Base-by-base conservation (phyloP, 352 stramenopile species). In the Phytophthora ohioensis region DNA sequence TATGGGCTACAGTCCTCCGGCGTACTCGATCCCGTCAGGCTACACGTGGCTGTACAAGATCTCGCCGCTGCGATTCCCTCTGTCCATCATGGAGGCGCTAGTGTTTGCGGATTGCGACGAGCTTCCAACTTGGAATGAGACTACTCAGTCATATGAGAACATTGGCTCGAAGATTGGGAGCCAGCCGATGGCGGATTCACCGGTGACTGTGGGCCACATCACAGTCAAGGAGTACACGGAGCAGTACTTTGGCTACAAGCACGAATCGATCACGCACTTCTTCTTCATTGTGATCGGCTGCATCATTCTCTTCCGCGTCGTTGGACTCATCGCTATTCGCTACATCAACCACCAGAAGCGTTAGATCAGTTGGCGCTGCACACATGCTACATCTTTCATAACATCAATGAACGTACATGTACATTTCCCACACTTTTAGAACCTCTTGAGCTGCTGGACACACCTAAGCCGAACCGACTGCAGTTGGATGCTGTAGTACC, bases 1-100 rank as follows among this genome's bases (percentile, higher is more conserved):
- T 51, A 68, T 69, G 32, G 84, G 85, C 3, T 89, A 83, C 59
- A 75, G 67, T 15, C 76, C 79, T 31, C 74, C 79, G 5, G 66
- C 74, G 5, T 63, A 48, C 12, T 36, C 49, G 11, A 65, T 65
- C 30, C 57, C 57, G 35, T 65, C 57, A 9, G 46, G 45, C 11
- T 65, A 65, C 57, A 57, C 57, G 21, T 65, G 57, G 57, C 45
- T 65, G 57, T 65, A 65, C 57, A 55, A 34, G 15, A 65, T 64
- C 17, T 73, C 66, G 21, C 58, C 58, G 0, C 38, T 64, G 1
- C 53, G 47, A 6, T 73, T 69, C 17, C 43, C 66, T 3, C 38
- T 73, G 6, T 68, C 66, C 36, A 73, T 57, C 36, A 51, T 69
- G 43, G 66, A 56, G 30, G 27, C 58, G 6, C 47, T 78, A 1